Conservation (phyloP, 1,139 yeast genomes). For the Candida buenavistaensis region DNA sequence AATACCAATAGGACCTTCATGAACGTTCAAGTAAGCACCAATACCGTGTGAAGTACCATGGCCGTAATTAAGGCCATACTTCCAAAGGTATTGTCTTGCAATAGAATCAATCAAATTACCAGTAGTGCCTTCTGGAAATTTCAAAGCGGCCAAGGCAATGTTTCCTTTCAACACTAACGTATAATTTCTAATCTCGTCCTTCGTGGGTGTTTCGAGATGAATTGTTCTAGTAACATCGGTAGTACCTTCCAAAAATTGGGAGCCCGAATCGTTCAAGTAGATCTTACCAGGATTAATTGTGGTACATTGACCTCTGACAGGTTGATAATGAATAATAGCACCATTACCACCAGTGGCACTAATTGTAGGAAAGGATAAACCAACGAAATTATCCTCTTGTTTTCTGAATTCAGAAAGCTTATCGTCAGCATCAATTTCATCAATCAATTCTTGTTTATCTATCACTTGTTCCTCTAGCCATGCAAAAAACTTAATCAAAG, state of each 20-base stretch:
- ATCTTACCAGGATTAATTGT: slow-evolving; percentile 74
- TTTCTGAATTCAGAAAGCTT: slow-evolving; percentile 66
- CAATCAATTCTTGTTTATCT: slow-evolving; percentile 56
- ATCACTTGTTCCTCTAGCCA: slow-evolving; percentile 78
- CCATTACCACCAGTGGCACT: slow-evolving; percentile 93
- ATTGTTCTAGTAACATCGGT: slow-evolving; percentile 95
- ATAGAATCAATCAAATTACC: slow-evolving; percentile 82
- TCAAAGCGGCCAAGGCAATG: slow-evolving; percentile 70
- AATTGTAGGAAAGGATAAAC: slow-evolving; percentile 88
- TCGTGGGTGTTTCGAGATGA: slow-evolving; percentile 71
- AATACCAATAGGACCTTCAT: slow-evolving; percentile 95
- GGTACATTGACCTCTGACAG: slow-evolving; percentile 52
- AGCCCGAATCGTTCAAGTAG: slow-evolving; percentile 89
- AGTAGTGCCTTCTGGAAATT: slow-evolving; percentile 84
- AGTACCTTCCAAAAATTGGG: slow-evolving; percentile 93
- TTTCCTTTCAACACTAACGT: slow-evolving; percentile 93
- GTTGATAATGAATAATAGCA: slow-evolving; percentile 89
- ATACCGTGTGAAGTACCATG: slow-evolving; percentile 99
- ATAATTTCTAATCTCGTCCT: slow-evolving; percentile 70
- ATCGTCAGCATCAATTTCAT: slow-evolving; percentile 78
- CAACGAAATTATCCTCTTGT: slow-evolving; percentile 63
- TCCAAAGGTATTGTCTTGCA: slow-evolving; percentile 91
- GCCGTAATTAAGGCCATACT: slow-evolving; percentile 81
- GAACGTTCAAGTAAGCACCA: slow-evolving; percentile 89
- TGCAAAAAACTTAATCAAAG: slow-evolving; percentile 73